Evolutionary conservation across 2,329 filamentous ascomycete genomes (phyloP).

Genomic region (Fusarium neocosmosporiellum): DNA sequence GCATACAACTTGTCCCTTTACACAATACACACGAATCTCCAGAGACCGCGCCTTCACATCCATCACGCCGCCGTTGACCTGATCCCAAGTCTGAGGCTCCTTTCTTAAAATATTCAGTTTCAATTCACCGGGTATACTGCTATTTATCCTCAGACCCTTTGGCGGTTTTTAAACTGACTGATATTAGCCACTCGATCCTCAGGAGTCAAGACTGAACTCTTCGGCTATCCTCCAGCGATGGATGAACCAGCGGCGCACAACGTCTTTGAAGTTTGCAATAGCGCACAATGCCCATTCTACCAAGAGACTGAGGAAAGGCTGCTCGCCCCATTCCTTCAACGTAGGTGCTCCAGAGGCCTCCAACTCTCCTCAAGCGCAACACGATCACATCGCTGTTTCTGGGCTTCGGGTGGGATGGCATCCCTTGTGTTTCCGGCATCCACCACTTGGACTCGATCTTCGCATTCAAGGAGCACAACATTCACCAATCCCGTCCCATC

Average conservation of each 20-base stretch:
- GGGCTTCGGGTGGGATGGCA: too few species aligned
- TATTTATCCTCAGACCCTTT: background rate
- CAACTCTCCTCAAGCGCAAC: too few species aligned
- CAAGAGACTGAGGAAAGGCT: background rate
- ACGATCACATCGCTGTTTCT: too few species aligned
- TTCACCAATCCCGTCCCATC: background rate
- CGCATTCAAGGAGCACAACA: background rate
- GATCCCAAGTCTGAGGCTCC: background rate
- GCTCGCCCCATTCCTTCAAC: background rate
- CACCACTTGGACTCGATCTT: background rate
- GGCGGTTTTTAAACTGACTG: background rate
- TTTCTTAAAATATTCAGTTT: background rate
- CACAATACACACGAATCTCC: background rate
- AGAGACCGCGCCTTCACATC: background rate
- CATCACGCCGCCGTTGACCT: too few species aligned
- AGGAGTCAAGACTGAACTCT: background rate
- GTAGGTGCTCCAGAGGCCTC: background rate
- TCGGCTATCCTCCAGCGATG: background rate
- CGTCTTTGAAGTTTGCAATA: background rate
- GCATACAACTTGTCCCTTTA: background rate
- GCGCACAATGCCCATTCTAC: background rate
- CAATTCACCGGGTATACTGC: background rate
- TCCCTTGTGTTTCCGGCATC: too few species aligned
- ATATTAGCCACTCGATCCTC: background rate
- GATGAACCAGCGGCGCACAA: background rate